Conservation (phyloP, 306 rosid species). For the Prinsepia uniflora region DNA sequence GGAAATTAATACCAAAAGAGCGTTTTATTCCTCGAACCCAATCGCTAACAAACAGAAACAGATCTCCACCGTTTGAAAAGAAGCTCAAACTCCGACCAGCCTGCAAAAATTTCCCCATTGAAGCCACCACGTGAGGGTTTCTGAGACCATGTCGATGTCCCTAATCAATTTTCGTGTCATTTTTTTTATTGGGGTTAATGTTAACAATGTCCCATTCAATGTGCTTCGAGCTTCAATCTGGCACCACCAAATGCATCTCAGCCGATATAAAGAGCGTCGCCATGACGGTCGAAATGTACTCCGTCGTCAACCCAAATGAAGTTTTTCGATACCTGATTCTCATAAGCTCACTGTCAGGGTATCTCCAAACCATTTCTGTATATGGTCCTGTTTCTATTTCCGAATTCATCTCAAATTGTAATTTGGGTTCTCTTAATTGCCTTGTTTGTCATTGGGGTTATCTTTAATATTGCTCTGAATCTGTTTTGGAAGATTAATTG, state of each 20-base stretch:
- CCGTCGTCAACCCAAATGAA: conserved; percentile 48
- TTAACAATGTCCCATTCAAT: conserved; percentile 35
- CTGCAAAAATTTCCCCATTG: background rate
- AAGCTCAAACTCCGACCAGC: conserved; percentile 10
- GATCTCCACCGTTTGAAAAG: conserved; percentile 9
- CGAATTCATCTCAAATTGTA: background rate
- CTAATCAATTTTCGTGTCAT: conserved; percentile 22
- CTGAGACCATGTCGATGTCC: conserved; percentile 20
- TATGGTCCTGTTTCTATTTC: background rate
- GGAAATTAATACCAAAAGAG: background rate
- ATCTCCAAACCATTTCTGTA: background rate
- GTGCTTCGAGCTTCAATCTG: conserved; percentile 65
- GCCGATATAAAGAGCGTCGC: conserved; percentile 62
- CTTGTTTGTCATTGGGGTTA: background rate
- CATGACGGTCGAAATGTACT: conserved; percentile 73
- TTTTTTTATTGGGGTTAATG: conserved; percentile 29
- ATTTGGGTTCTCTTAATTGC: background rate
- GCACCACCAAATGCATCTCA: conserved; percentile 67
- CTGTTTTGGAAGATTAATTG: too few species aligned
- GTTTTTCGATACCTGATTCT: conserved; percentile 48
- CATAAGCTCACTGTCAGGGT: conserved; percentile 68
- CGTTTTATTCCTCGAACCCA: background rate
- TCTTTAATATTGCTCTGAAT: too few species aligned
- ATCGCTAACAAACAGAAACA: conserved; percentile 10
- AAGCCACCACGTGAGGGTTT: background rate